Evolutionary conservation across 2,329 filamentous ascomycete genomes (phyloP), one percentile per base, ranked within the genome.

Genomic region (Biscogniauxia sp.): DNA sequence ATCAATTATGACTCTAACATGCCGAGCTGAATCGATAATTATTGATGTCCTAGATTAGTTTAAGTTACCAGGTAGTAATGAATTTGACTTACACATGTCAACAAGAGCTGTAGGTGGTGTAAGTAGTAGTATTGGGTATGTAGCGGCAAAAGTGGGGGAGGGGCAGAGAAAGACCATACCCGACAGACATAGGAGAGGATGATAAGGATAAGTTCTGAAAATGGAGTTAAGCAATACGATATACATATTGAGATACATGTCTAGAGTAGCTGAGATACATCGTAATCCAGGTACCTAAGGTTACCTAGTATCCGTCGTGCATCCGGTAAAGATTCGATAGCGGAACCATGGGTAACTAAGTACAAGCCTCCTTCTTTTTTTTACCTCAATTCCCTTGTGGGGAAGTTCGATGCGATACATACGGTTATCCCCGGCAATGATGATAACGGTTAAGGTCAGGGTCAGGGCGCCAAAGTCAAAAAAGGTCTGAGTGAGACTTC

Each of bases 341-440:
- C 37, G 37, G n/a, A 45, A 45, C 37, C 13, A 45, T 53, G 49
- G 5, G 23, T 23, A 23, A 23, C 23, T 23, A 23, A 23, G n/a
- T n/a, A n/a, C n/a, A n/a, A 23, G 32, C 32, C 32, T 37, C 32
- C 8, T 54, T 61, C 60, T 58, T 56, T 23, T 23, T 23, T 13
- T 13, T 41, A 57, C 52, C 37, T 57, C 56, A 28, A 61, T 58
- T 60, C 60, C 63, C 64, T n/a, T 61, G 62, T 58, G 63, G 59
- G 68, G 69, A 68, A 69, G 66, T 61, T 66, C 54, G 58, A 70
- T 32, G 63, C 67, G 58, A 69, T 32, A 62, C 67, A 69, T 32
- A 62, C 67, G 69, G 68, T 61, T 70, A 66, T 66, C 64, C 45
- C 62, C 67, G 67, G 64, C 53, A 41, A 41, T 49, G 60, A 51